A percentile compares a stretch with the other conserved stretches of the same genome.
phyloP scores from a whole-genome alignment of 768 basidiomycete species.

The Ramaria rubella region DNA sequence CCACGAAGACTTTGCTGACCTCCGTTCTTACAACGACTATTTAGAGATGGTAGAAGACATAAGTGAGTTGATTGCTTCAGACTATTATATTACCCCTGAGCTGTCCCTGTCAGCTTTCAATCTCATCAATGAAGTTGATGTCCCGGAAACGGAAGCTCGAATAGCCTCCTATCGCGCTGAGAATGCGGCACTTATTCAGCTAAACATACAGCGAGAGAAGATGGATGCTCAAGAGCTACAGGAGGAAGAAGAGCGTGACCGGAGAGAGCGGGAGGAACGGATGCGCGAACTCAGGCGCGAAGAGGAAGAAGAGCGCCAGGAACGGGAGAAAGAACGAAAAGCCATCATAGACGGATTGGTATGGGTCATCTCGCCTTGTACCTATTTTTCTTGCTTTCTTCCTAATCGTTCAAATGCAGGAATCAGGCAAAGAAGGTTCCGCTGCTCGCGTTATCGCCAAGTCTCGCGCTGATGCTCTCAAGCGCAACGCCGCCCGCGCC shows the following conservation, averaged over 20 bases:
- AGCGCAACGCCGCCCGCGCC: conserved; percentile 52
- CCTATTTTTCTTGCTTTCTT: neutral
- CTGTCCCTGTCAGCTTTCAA: conserved; percentile 72
- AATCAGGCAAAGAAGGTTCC: conserved; percentile 12
- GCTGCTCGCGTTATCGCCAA: conserved; percentile 48
- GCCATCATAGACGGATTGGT: conserved; percentile 80
- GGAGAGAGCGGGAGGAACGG: conserved; percentile 61
- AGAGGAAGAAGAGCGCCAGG: conserved; percentile 72
- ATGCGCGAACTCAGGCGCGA: conserved; percentile 58
- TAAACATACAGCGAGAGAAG: conserved; percentile 79
- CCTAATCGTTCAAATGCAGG: neutral
- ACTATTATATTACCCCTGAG: neutral
- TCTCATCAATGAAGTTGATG: conserved; percentile 83
- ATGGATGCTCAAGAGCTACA: conserved; percentile 63
- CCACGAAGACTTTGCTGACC: conserved; percentile 77
- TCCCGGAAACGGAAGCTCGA: conserved; percentile 74
- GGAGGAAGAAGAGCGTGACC: conserved; percentile 77
- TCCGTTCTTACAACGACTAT: conserved; percentile 87
- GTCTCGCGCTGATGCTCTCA: conserved; percentile 56
- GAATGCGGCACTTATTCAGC: conserved; percentile 76
- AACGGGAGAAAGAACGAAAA: conserved; percentile 60
- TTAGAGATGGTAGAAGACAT: conserved; percentile 95
- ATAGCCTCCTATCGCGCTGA: conserved; percentile 72
- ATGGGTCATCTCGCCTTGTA: conserved; percentile 25
- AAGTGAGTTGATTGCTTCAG: conserved; percentile 34